Conservation (phyloP, 768 basidiomycete genomes). For the Antrodiella citrinella region DNA sequence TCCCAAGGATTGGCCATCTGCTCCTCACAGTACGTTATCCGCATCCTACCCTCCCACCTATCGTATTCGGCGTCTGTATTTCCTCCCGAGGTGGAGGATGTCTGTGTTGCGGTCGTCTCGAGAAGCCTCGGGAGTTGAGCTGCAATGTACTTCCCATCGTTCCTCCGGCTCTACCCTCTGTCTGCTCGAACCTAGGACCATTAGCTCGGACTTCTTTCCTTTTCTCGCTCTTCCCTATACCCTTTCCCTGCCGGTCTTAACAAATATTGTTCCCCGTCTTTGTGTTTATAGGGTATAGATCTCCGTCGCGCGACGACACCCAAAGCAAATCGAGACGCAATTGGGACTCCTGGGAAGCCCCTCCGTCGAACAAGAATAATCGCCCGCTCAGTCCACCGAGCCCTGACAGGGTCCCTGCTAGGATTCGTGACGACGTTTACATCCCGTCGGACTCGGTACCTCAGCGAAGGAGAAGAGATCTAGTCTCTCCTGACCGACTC, state of each 20-base stretch:
- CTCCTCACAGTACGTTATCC: slow-evolving; percentile 54
- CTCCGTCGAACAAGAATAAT: slow-evolving; percentile 13
- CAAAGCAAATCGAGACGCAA: slow-evolving; percentile 13
- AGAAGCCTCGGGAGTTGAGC: slow-evolving; percentile 40
- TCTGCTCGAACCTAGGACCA: slow-evolving; percentile 33
- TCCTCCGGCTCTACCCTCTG: slow-evolving; percentile 25
- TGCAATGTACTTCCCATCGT: slow-evolving; percentile 24
- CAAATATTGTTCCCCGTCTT: slow-evolving; percentile 28
- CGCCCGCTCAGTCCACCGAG: background rate
- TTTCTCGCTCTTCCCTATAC: slow-evolving; percentile 23
- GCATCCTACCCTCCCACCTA: slow-evolving; percentile 37
- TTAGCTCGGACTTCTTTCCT: slow-evolving; percentile 35
- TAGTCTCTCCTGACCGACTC: slow-evolving; percentile 3
- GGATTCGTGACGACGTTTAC: slow-evolving; percentile 1
- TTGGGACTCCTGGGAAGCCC: slow-evolving; percentile 8
- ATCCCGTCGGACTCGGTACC: slow-evolving; percentile 9
- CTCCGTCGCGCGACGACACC: slow-evolving; percentile 31
- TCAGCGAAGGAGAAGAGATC: slow-evolving; percentile 15
- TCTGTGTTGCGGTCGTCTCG: slow-evolving; percentile 22
- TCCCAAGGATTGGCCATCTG: slow-evolving; percentile 18
- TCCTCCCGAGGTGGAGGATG: slow-evolving; percentile 26
- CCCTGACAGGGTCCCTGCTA: background rate
- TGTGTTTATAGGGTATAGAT: slow-evolving; percentile 41
- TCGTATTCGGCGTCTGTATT: slow-evolving; percentile 31
- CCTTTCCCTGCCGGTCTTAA: slow-evolving; percentile 26